Percentiles rank a stretch among this genome's conserved stretches.
These are phyloP conservation scores for Colletotrichum sidae DNA, from an alignment of 2,329 filamentous ascomycete genomes.

Conservation along the genomic window DNA sequence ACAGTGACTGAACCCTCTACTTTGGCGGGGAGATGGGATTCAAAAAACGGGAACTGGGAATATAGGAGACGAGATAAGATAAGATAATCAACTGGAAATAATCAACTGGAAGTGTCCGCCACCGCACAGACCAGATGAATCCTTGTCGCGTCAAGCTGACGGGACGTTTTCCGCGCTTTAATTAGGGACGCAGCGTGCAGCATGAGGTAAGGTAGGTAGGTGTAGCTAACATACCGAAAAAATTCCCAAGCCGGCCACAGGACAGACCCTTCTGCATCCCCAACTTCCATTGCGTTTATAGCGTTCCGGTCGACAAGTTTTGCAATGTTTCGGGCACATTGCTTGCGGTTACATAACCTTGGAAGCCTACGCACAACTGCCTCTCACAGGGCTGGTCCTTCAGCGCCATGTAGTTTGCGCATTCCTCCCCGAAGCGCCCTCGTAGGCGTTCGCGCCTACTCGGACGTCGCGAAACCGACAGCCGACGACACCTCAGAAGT, in stretches of 20 bases:
- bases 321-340: constrained; percentile 50
- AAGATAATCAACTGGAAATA: not conserved
- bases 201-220: too few relatives aligned
- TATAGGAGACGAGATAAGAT: not conserved
- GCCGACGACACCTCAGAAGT: not conserved
- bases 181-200: not conserved
- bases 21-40: not conserved
- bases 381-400: constrained; percentile 38
- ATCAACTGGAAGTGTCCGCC: not conserved
- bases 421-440: constrained; percentile 3
- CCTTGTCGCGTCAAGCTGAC: constrained; percentile 16
- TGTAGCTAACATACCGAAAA: not conserved
- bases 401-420: constrained; percentile 18
- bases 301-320: constrained; percentile 22
- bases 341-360: constrained; percentile 43
- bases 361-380: constrained; percentile 44
- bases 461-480: constrained; percentile 2
- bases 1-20: not conserved
- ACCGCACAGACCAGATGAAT: constrained; percentile 8
- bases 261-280: not conserved
- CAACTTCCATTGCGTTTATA: constrained; percentile 14
- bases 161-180: constrained; percentile 8
- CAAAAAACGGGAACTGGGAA: too few relatives aligned
- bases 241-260: not conserved
- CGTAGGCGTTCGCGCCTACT: constrained; percentile 15